Evolutionary conservation across 805 yeast species (phyloP), one percentile per base, ranked within the genome.

Genomic region (Suhomyces faveliae): DNA sequence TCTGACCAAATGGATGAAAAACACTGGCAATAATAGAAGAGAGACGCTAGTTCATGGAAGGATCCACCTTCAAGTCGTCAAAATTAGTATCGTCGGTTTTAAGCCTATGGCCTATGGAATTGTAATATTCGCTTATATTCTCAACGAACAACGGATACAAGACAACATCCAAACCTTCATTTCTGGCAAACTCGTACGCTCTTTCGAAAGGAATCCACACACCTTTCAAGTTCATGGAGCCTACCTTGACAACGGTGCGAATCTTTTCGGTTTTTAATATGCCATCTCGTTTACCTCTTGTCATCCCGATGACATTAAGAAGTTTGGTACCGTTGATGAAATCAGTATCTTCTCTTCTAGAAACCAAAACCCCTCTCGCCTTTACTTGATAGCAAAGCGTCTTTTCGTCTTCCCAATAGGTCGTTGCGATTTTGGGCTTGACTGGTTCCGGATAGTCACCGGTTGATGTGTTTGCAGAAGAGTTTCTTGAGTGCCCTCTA

Each of bases 151-250:
- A 53, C 1, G 75, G 75, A 39, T 59, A 63, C 40, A 70, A 58
- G 5, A 62, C 38, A 3, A 54, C 57, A 37, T 65, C 70, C 9
- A 70, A 57, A 0, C 74, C 75, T 52, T 70, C 73, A 52, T 70
- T 70, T 24, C 75, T 50, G 6, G 75, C 74, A 45, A 70, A 61
- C 51, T 70, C 75, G 27, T 53, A 56, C 1, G 75, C 75, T 38
- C 73, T 54, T 3, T 66, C 70, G 49, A 69, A 64, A 0, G 75
- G 75, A 13, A 70, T 61, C 76, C 76, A 70, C 1, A 70, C 71
- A 6, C 76, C 76, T 47, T 70, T 70, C 43, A 70, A 54, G 45
- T 66, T 66, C 74, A 70, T 70, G 3, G 71, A 56, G 0, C 76
- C 76, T 5, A 62, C 62, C 51, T 67, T 66, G 4, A 70, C 71